Base-by-base conservation (phyloP, 2,329 filamentous ascomycete genomes). In the Cladosporium velox region DNA sequence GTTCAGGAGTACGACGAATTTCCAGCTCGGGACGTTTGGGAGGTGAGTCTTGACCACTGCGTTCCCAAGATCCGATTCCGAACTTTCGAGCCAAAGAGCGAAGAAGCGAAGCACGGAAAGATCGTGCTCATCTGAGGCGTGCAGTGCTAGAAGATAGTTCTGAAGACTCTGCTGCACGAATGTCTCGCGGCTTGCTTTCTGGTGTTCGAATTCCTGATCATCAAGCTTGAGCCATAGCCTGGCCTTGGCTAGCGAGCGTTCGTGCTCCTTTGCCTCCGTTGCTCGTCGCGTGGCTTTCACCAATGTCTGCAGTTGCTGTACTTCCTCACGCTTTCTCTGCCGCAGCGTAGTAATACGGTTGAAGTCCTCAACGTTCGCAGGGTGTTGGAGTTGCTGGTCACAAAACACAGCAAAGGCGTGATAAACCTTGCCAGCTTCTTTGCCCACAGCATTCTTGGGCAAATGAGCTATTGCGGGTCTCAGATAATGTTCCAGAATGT, bases 391-490 rank as follows among this genome's bases (percentile, higher is more conserved):
- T 76, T 99, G 95, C 73, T 93, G 89, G 76, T 99, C 94, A 73
- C 96, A 99, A 76, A 99, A 99, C 61, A 89, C 86, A 30, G 96
- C 95, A 77, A 98, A 98, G 72, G 96, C 92, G 75, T 97, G 93
- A 73, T 93, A 97, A 0, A 98, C 95, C 70, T 92, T 86, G 1
- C 93, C 93, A 2, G 93, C 91, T 67, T 94, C 91, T 54, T 85
- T 83, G 1, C 91, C 90, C 63, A 88, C 84, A 5, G 80, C 85
- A 55, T 86, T 85, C 1, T 88, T 88, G 72, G 87, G 90, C 8
- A 99, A 82, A 74, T 96, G 91, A 70, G 88, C 89, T 32, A 98
- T 88, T 0, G 95, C 93, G 26, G 92, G 91, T 64, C 90, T 86
- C 0, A 99, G 84, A 72, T 97, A 98, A 41, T 90, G 88, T 71